phyloP scores from a whole-genome alignment of 257 asterid genomes.

The Perilla frutescens region DNA sequence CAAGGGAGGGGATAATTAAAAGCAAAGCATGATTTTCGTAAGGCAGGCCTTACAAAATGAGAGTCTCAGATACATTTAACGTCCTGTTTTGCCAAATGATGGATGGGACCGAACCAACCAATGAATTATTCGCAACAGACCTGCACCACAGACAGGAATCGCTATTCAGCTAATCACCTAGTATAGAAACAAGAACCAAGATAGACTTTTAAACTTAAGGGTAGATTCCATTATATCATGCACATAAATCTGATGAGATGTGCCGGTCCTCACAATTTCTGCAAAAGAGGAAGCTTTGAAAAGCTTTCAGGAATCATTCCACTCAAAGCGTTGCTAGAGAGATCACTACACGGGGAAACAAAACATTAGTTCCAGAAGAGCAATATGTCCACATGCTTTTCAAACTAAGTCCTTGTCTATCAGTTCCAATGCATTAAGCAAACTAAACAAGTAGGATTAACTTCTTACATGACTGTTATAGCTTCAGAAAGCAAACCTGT shows the following conservation, averaged over 20 bases:
- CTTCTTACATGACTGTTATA: constrained; percentile 75
- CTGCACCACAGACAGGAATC: constrained; percentile 50
- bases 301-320: constrained; percentile 76
- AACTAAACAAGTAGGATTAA: not conserved
- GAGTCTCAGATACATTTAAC: constrained; percentile 55
- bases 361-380: constrained; percentile 18
- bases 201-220: not conserved
- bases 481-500: constrained; percentile 53
- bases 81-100: constrained; percentile 72
- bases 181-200: constrained; percentile 12
- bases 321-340: constrained; percentile 67
- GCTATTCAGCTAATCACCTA: constrained; percentile 10
- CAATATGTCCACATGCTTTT: constrained; percentile 5
- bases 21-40: not conserved
- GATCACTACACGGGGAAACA: constrained; percentile 52
- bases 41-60: constrained; percentile 61
- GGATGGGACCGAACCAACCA: constrained; percentile 79
- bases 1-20: not conserved
- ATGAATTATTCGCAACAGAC: constrained; percentile 65
- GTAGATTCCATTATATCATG: constrained; percentile 15
- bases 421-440: constrained; percentile 15
- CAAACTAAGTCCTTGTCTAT: not conserved
- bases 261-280: constrained; percentile 62
- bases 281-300: constrained; percentile 67
- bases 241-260: constrained; percentile 7